These are phyloP conservation scores for Scheffersomyces ergatensis DNA, from an alignment of 805 yeast genomes.

Conservation along the genomic window DNA sequence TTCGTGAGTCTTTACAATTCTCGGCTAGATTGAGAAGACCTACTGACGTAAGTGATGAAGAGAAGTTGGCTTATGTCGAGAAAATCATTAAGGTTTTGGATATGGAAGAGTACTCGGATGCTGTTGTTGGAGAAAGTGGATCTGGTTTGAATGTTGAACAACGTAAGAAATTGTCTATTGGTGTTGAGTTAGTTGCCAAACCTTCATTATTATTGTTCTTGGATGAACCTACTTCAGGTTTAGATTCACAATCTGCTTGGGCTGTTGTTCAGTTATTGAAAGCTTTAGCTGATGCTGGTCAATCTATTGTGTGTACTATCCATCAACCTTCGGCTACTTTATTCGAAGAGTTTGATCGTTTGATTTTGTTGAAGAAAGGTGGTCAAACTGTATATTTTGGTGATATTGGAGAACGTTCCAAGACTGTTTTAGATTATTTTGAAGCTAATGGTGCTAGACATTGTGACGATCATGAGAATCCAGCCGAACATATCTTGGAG, in stretches of 20 bases:
- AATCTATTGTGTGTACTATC: constrained; percentile 70
- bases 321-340: constrained; percentile 53
- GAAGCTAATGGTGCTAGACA: constrained; percentile 44
- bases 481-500: constrained; percentile 29
- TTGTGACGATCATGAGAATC: constrained; percentile 48
- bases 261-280: constrained; percentile 51
- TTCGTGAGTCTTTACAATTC: constrained; percentile 16
- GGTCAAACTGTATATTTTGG: constrained; percentile 25
- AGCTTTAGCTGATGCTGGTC: constrained; percentile 44
- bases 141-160: constrained; percentile 19
- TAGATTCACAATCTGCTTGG: constrained; percentile 59
- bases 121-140: constrained; percentile 13
- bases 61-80: constrained; percentile 15
- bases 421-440: constrained; percentile 14
- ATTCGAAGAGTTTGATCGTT: constrained; percentile 35
- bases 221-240: constrained; percentile 65
- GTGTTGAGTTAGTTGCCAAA: constrained; percentile 16
- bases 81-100: constrained; percentile 15
- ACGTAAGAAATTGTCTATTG: constrained; percentile 15
- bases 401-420: constrained; percentile 22
- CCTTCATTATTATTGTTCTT: constrained; percentile 46
- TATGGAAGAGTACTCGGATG: constrained; percentile 15
- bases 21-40: constrained; percentile 48
- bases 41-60: constrained; percentile 21
- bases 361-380: constrained; percentile 27